Evolutionary conservation across 768 basidiomycete genomes (phyloP), one percentile per base, ranked within the genome.

Genomic region (Crucibulum laeve): DNA sequence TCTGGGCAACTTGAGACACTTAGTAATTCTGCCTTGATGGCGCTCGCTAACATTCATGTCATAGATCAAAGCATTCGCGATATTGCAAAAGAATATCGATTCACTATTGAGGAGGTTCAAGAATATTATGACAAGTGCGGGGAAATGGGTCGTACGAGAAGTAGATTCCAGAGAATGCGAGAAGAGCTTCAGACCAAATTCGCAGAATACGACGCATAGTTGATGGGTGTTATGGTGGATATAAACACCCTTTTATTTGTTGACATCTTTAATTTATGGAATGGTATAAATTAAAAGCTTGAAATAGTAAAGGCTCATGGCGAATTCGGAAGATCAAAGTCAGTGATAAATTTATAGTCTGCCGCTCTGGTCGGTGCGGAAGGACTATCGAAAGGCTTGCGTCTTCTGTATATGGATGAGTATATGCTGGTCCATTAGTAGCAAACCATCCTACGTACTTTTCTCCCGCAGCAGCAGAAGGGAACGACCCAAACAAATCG

Each of bases 401-500:
- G 77, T 50, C 82, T 82, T 61, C 90, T 92, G 49, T 33, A 51
- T 33, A 23, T 37, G 42, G 40, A 39, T 37, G 39, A 49, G 40
- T 54, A 22, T 49, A 28, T 30, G n/a, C 23, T 28, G 22, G 21
- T 24, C n/a, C 11, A 43, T 21, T 22, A 24, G 15, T n/a, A 8
- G 35, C 44, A 25, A 24, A 40, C 23, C 5, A 21, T 4, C 15
- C 14, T 8, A 70, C 81, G 42, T 53, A 92, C 91, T 85, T 91
- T 70, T 99, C 96, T 26, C 96, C 96, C 14, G 94, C 95, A 18
- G 96, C 96, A 19, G 87, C 81, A 26, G 91, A 94, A 23, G 96
- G 96, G 63, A 98, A 99, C 2, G 91, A 94, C 1, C 88, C 80
- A 65, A 99, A 98, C 46, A 98, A 68, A 57, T 95, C 92, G 13